Conservation (phyloP, 164 flowering plant genomes). For the Echeveria elegans region DNA sequence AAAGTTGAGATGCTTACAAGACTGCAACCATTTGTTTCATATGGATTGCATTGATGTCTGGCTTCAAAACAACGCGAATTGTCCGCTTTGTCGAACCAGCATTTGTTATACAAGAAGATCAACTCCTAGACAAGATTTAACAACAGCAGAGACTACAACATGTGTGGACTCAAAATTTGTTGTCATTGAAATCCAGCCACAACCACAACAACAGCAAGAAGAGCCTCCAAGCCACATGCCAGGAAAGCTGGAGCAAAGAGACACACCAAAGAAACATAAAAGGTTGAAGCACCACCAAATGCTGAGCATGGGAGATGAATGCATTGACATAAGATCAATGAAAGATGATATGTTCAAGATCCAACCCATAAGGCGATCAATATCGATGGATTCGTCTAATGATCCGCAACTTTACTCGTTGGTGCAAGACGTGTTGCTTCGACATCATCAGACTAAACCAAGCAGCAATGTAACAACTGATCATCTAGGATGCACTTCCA, state of each 20-base stretch:
- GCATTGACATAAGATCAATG: conserved; percentile 22
- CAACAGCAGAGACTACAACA: not conserved
- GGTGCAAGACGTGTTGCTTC: conserved; percentile 1
- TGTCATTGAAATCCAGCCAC: not conserved
- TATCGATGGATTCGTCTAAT: conserved; percentile 7
- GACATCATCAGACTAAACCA: not conserved
- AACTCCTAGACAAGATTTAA: conserved; percentile 36
- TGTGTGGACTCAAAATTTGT: not conserved
- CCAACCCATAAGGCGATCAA: conserved; percentile 10
- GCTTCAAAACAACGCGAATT: conserved; percentile 32
- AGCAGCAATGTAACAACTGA: not conserved
- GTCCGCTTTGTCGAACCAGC: conserved; percentile 41
- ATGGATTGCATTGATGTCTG: conserved; percentile 36
- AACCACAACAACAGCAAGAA: not conserved
- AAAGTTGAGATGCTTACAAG: conserved; percentile 27
- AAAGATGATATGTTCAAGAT: conserved; percentile 7
- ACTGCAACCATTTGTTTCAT: conserved; percentile 34
- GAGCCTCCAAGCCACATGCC: conserved; percentile 8
- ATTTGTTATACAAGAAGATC: conserved; percentile 27
- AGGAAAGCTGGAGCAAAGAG: conserved; percentile 11
- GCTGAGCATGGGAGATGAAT: conserved; percentile 39
- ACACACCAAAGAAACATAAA: conserved; percentile 9
- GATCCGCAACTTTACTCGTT: conserved; percentile 6
- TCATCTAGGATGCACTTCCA: not conserved
- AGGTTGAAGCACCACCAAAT: conserved; percentile 20